These are phyloP conservation scores for Vanrija pseudolonga DNA, from an alignment of 1,284 basidiomycete species.

Conservation along the genomic window DNA sequence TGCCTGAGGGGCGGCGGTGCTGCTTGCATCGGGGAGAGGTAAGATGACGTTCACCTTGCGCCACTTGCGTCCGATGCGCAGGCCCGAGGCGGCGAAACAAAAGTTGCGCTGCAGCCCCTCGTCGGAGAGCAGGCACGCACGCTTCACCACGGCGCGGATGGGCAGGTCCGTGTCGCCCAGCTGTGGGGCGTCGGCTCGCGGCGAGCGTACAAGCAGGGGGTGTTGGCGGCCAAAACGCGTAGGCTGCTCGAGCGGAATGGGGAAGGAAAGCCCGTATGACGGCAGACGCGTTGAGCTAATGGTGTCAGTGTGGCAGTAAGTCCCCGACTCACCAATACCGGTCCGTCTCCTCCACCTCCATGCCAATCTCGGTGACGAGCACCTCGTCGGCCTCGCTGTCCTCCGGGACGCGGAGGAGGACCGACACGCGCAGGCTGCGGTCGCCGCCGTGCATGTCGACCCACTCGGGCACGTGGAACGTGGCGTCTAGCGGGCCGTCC, in stretches of 20 bases:
- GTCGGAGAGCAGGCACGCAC: constrained; percentile 31
- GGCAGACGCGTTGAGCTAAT: constrained; percentile 25
- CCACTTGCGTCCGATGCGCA: constrained; percentile 33
- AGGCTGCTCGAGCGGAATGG: constrained; percentile 37
- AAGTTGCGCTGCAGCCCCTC: constrained; percentile 40
- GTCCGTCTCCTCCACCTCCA: constrained; percentile 46
- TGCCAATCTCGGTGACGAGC: constrained; percentile 37
- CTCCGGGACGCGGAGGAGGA: constrained; percentile 33
- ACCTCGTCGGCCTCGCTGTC: background rate
- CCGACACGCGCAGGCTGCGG: constrained; percentile 28
- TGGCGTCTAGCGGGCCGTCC: constrained; percentile 36
- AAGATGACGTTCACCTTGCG: constrained; percentile 42
- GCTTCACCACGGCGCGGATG: background rate
- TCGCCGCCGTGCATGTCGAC: constrained; percentile 40
- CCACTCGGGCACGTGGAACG: constrained; percentile 42
- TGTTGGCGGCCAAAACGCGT: constrained; percentile 17
- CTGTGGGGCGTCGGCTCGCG: constrained; percentile 15
- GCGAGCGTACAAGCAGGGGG: constrained; percentile 22
- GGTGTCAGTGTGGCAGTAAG: background rate
- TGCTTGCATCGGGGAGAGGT: constrained; percentile 3
- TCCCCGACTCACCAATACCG: constrained; percentile 31
- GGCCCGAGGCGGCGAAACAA: constrained; percentile 35
- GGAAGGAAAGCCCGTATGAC: constrained; percentile 24
- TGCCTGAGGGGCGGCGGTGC: constrained; percentile 57
- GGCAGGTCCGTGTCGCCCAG: background rate